These are phyloP conservation scores for Paraleonurus japonicus DNA, from an alignment of 257 asterid species.

Conservation along the genomic window DNA sequence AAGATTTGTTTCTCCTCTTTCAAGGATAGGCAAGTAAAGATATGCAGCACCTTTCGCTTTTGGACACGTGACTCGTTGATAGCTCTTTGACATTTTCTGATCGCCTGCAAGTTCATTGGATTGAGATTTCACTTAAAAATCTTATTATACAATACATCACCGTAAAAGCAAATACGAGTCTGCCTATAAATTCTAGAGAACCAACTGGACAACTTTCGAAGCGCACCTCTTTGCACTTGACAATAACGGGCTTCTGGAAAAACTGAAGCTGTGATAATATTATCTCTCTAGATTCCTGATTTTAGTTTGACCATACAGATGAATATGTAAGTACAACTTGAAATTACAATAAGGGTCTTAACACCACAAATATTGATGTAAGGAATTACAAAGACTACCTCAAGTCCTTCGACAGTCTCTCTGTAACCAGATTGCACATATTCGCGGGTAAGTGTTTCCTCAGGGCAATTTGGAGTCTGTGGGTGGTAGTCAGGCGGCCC, in stretches of 20 bases:
- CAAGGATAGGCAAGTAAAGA: constrained; percentile 27
- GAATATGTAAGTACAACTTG: constrained; percentile 10
- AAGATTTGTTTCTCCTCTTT: constrained; percentile 15
- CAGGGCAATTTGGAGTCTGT: constrained; percentile 81
- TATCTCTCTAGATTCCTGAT: constrained; percentile 84
- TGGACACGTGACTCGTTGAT: constrained; percentile 93
- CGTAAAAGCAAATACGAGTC: constrained; percentile 7
- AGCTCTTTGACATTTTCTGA: constrained; percentile 89
- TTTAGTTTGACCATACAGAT: constrained; percentile 22
- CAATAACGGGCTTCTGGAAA: constrained; percentile 63
- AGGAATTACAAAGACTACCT: constrained; percentile 44
- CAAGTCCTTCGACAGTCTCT: constrained; percentile 94
- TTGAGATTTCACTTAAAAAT: constrained; percentile 19
- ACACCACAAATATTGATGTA: constrained; percentile 5
- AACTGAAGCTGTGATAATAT: constrained; percentile 67
- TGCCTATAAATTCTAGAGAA: constrained; percentile 5
- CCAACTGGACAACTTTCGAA: constrained; percentile 6
- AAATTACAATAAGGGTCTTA: neutral
- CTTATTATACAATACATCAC: constrained; percentile 5
- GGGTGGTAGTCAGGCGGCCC: constrained; percentile 97
- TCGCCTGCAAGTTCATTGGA: constrained; percentile 54
- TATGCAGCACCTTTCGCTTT: constrained; percentile 76
- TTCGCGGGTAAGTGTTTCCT: constrained; percentile 84
- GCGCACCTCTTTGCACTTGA: constrained; percentile 88
- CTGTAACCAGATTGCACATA: constrained; percentile 84